A percentile compares a stretch with the other conserved stretches of the same genome.
phyloP scores from a whole-genome alignment of 1,284 basidiomycete species.

The Apiotrichum porosum region DNA sequence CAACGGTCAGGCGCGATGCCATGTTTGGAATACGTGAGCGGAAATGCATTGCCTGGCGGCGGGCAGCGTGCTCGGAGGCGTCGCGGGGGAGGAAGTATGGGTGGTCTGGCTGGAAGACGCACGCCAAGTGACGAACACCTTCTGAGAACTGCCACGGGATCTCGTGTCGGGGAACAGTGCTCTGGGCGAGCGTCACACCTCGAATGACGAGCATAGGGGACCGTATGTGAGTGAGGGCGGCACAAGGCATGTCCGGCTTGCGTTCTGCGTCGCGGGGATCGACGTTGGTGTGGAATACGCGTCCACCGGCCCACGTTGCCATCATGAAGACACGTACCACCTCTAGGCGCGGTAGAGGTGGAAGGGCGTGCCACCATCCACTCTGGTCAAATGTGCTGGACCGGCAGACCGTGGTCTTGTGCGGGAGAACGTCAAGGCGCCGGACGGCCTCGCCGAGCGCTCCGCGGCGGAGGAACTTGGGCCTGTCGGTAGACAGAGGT shows the following conservation, averaged over 20 bases:
- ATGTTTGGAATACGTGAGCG: slow-evolving; percentile 2
- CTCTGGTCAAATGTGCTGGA: neutral
- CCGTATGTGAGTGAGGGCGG: slow-evolving; percentile 3
- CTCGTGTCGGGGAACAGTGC: slow-evolving; percentile 3
- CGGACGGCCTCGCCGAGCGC: neutral
- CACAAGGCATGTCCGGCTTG: neutral
- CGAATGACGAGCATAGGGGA: slow-evolving; percentile 5
- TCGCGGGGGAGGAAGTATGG: slow-evolving; percentile 9
- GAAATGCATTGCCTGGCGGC: neutral
- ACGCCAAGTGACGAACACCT: slow-evolving; percentile 3
- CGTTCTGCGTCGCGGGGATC: slow-evolving; percentile 1
- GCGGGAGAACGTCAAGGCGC: slow-evolving; percentile 4
- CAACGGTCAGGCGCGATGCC: neutral
- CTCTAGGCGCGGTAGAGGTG: slow-evolving; percentile 1
- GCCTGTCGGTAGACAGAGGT: neutral
- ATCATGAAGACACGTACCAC: slow-evolving; percentile 5
- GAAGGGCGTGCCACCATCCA: slow-evolving; percentile 5
- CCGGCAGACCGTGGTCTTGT: slow-evolving; percentile 5
- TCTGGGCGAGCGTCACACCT: slow-evolving; percentile 7
- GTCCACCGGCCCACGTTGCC: slow-evolving; percentile 1
- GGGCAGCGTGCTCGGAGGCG: neutral
- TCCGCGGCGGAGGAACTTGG: neutral
- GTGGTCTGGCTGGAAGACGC: slow-evolving; percentile 11
- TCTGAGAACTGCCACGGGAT: neutral
- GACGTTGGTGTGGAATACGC: slow-evolving; percentile 10